These are phyloP conservation scores for Cladosporium colombiae DNA, from an alignment of 2,329 filamentous ascomycete species.

Conservation along the genomic window DNA sequence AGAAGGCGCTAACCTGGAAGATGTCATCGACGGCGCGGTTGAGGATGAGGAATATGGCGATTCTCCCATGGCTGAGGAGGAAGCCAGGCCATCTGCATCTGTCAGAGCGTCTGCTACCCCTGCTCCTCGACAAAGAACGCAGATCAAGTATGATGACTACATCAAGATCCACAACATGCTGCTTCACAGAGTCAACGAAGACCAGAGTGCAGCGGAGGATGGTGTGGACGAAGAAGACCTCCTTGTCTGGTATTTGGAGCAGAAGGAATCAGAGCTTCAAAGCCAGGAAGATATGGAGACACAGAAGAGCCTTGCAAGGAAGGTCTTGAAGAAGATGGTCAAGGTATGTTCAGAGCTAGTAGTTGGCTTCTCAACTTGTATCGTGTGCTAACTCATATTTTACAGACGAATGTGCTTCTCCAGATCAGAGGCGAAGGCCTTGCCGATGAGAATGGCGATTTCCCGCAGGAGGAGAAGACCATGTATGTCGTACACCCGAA, in stretches of 20 bases:
- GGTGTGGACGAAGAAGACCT: slow-evolving; percentile 83
- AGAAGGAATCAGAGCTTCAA: slow-evolving; percentile 79
- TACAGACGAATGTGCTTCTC: slow-evolving; percentile 61
- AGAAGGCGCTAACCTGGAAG: slow-evolving; percentile 51
- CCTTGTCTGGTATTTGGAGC: slow-evolving; percentile 86
- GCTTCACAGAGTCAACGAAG: slow-evolving; percentile 78
- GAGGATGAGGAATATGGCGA: slow-evolving; percentile 44
- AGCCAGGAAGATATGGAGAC: slow-evolving; percentile 77
- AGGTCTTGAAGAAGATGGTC: slow-evolving; percentile 94
- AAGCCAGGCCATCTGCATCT: slow-evolving; percentile 40
- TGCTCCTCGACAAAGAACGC: slow-evolving; percentile 64
- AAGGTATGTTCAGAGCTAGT: slow-evolving; percentile 64
- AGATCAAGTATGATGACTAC: slow-evolving; percentile 95
- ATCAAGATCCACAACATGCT: slow-evolving; percentile 85
- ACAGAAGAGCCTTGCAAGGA: slow-evolving; percentile 71
- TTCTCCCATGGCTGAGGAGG: slow-evolving; percentile 53
- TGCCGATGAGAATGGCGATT: slow-evolving; percentile 71
- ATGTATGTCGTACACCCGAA: slow-evolving; percentile 95
- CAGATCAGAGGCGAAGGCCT: slow-evolving; percentile 79
- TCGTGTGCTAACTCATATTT: not conserved
- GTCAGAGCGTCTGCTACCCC: slow-evolving; percentile 45
- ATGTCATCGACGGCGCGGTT: slow-evolving; percentile 50
- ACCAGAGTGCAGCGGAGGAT: slow-evolving; percentile 73
- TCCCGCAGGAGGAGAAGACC: slow-evolving; percentile 55
- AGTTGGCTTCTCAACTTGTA: not conserved